Base-by-base conservation (phyloP, 352 stramenopile species). In the Globisporangium heterothallicum region DNA sequence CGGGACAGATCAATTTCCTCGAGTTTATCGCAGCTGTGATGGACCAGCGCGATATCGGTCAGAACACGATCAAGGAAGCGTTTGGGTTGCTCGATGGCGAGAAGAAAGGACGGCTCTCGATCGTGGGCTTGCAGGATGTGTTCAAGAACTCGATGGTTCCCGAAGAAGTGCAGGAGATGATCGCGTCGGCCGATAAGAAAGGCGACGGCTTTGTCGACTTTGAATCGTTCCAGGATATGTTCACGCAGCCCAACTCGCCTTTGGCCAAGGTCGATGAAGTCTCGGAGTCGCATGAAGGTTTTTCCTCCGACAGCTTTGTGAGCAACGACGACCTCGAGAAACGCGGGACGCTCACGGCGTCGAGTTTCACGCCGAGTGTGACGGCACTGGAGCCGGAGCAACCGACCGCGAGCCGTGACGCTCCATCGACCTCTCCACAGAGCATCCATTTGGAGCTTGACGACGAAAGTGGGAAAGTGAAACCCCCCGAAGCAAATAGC, bases 11-110 rank as follows among this genome's bases (percentile, higher is more conserved):
- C 29, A 88, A 96, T 56, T 98, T 97, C 59, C 86, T 97, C 5
- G 95, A 98, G 73, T 98, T 98, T 69, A 80, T 98, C 56, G 95
- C 93, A 8, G 95, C 93, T 3, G 93, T 91, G 6, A 84, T 98
- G 61, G 90, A 98, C 59, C 72, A 94, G 51, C 81, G 86, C 34
- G 77, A 88, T 18, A 86, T 93, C 50, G 76, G 73, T 14, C 88
- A 98, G 66, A 93, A 96, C 53, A 90, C 86, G 3, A 85, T 97
- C 58, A 94, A 94, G 35, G 90, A 97, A 47, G 88, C 88, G 0
- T 97, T 97, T 52, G 70, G 87, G 32, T 70, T 92, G 47, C 64
- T 98, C 18, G 91, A 98, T 59, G 74, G 71, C 40, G 87, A 97
- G 66, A 89, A 94, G 42, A 93, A 78, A 26, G 89, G 88, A 2